Conservation (phyloP, 2,329 filamentous ascomycete species). For the Phialophora chinensis region DNA sequence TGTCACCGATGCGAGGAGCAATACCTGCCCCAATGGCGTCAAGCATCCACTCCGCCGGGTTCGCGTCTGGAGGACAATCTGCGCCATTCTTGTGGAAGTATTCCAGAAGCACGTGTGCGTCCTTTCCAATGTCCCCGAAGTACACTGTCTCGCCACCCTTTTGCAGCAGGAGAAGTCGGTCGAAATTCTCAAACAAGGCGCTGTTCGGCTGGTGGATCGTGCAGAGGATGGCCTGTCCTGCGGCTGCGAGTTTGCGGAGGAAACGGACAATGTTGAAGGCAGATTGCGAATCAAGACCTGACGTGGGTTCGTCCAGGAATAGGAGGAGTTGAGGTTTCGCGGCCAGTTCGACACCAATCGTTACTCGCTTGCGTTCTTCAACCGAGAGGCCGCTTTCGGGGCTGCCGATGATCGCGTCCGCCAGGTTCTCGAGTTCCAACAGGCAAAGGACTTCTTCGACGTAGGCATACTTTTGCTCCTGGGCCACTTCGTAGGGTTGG, state of each 20-base stretch:
- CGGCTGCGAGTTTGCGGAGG: slow-evolving; percentile 66
- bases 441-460: slow-evolving; percentile 70
- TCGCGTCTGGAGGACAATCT: slow-evolving; percentile 58
- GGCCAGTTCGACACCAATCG: slow-evolving; percentile 67
- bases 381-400: slow-evolving; percentile 66
- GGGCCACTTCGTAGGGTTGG: slow-evolving; percentile 64
- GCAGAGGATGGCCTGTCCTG: slow-evolving; percentile 85
- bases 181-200: slow-evolving; percentile 85
- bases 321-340: slow-evolving; percentile 66
- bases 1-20: slow-evolving; percentile 71
- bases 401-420: slow-evolving; percentile 69
- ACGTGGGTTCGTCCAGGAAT: slow-evolving; percentile 69
- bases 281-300: slow-evolving; percentile 71
- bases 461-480: slow-evolving; percentile 67
- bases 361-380: slow-evolving; percentile 56
- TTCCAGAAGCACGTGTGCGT: slow-evolving; percentile 72
- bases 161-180: slow-evolving; percentile 78
- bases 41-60: slow-evolving; percentile 59
- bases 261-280: slow-evolving; percentile 70
- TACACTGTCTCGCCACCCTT: slow-evolving; percentile 82
- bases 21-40: slow-evolving; percentile 76
- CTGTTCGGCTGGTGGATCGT: slow-evolving; percentile 92
- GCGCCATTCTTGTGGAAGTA: slow-evolving; percentile 63
- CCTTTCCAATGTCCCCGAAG: slow-evolving; percentile 81
- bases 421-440: slow-evolving; percentile 69